These are phyloP conservation scores for Raddia guianensis DNA, from an alignment of 176 grass and related monocot species.

Conservation along the genomic window DNA sequence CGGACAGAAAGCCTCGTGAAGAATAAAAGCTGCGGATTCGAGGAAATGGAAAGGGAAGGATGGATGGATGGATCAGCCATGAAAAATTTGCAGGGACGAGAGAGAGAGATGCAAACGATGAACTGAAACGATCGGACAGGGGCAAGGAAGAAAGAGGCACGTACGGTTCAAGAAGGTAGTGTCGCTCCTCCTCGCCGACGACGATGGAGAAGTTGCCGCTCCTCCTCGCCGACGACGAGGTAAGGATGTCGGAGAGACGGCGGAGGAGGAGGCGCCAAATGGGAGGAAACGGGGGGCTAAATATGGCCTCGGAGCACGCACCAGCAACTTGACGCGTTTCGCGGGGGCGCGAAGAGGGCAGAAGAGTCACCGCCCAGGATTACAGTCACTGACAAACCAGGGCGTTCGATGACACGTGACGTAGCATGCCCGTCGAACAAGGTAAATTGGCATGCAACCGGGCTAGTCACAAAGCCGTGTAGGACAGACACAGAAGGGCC, in stretches of 20 bases:
- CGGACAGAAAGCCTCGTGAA: constrained; percentile 3
- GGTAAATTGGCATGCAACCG: no score
- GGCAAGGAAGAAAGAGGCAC: background rate
- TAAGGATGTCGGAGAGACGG: background rate
- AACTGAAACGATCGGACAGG: background rate
- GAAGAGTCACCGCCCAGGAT: background rate
- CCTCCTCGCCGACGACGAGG: constrained; percentile 25
- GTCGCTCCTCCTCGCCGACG: constrained; percentile 23
- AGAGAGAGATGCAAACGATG: background rate
- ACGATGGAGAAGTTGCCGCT: constrained; percentile 6
- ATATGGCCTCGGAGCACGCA: background rate
- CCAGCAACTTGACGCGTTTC: constrained; percentile 21
- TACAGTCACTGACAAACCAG: background rate
- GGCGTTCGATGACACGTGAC: no score
- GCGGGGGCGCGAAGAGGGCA: background rate
- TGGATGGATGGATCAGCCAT: background rate
- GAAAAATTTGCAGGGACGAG: background rate
- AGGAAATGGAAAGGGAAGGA: no score
- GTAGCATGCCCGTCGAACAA: no score
- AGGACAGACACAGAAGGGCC: no score
- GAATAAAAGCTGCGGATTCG: constrained; percentile 6
- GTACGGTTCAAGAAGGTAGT: constrained; percentile 27
- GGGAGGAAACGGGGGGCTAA: background rate
- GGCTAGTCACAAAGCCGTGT: background rate
- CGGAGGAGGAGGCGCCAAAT: background rate